Base-by-base conservation (phyloP, 177 flowering plant species). In the Tripterygium wilfordii region DNA sequence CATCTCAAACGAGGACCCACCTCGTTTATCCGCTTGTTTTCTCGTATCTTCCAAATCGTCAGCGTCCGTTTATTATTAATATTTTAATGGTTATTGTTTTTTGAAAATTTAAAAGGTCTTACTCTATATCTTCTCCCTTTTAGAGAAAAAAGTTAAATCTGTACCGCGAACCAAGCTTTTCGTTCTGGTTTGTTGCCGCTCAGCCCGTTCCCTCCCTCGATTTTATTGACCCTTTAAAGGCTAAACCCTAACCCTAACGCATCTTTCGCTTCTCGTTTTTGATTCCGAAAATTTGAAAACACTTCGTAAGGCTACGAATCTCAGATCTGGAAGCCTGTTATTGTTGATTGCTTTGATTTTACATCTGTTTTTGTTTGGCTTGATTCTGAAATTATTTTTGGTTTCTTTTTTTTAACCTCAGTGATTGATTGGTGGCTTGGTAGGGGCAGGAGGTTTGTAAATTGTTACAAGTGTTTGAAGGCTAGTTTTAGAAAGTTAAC, bases 141-240 rank as follows among this genome's bases (percentile, higher is more conserved):
- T 51, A 22, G 3, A 49, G 43, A 57, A 60, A 48, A 50, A 54
- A 43, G 48, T 40, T 24, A 51, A 63, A 57, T 56, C 65, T 72
- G 42, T 45, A 62, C 71, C 70, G 70, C 71, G 65, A 69, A 69
- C 60, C 32, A 45, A 37, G 47, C 47, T 36, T 66, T 62, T 59
- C 56, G 58, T 61, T 65, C 61, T 51, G 28, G 30, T 56, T 54
- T 41, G 20, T 68, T 66, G 71, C 70, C 71, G 78, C 77, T 52
- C 44, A 39, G 25, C 42, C 22, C 69, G 60, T 59, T 62, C 49
- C 42, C 42, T 17, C 25, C 22, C 19, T 23, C 14, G 18, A 14
- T 30, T 1, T 23, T 2, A 10, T 7, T 1, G 26, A n/a, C n/a
- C n/a, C n/a, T n/a, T n/a, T n/a, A n/a, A 40, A 21, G 24, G 27